Conservation (phyloP, 1,284 basidiomycete genomes). For the Ustilago sp. region DNA sequence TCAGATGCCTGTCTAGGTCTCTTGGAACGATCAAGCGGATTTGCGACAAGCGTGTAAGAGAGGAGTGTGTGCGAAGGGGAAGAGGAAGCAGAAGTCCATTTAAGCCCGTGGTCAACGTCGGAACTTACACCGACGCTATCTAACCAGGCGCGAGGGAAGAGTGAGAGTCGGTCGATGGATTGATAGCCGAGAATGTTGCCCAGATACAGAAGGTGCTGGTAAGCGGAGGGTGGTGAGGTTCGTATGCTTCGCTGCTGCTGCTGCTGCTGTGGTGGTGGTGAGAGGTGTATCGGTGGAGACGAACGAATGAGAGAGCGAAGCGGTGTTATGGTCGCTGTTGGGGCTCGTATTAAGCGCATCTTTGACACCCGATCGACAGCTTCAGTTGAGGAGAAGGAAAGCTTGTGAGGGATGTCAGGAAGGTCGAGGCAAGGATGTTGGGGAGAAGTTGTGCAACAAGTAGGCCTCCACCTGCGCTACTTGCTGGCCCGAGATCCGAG, state of each 20-base stretch:
- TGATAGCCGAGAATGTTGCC: slow-evolving; percentile 32
- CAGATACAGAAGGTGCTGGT: slow-evolving; percentile 37
- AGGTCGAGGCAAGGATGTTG: too few relatives aligned
- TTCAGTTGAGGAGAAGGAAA: too few relatives aligned
- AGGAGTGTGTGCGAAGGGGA: slow-evolving; percentile 14
- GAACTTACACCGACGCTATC: slow-evolving; percentile 14
- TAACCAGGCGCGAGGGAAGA: slow-evolving; percentile 30
- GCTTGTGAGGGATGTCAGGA: too few relatives aligned
- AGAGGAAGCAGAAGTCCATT: background rate
- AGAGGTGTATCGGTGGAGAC: background rate
- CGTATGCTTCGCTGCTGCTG: background rate
- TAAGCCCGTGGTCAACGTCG: slow-evolving; percentile 32
- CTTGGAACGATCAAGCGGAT: background rate
- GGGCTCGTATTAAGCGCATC: too few relatives aligned
- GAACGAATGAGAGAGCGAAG: background rate
- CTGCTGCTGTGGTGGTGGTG: background rate
- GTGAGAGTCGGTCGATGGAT: slow-evolving; percentile 8
- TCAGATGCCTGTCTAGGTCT: background rate
- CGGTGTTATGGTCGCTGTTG: background rate
- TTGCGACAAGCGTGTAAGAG: slow-evolving; percentile 16
- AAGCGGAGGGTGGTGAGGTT: background rate
- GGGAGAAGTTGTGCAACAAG: too few relatives aligned
- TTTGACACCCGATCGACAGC: too few relatives aligned
- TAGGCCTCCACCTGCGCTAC: too few relatives aligned
- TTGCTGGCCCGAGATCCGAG: too few relatives aligned